Percentiles rank a stretch among this genome's conserved stretches.
phyloP scores from a whole-genome alignment of 768 basidiomycete species.

The Suillus hirtellus region DNA sequence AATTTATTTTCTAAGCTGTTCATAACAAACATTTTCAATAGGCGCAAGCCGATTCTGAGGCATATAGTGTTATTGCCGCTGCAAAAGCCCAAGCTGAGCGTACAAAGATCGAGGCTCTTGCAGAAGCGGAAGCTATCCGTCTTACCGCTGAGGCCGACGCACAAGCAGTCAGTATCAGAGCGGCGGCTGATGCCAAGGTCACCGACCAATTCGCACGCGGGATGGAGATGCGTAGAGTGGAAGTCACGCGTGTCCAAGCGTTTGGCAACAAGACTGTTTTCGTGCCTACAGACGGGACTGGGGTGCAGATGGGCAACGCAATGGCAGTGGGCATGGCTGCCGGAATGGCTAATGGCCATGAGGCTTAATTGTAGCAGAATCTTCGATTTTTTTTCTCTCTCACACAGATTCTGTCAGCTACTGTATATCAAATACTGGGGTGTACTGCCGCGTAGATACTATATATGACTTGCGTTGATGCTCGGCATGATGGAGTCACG shows the following conservation, averaged over 20 bases:
- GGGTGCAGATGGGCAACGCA: conserved; percentile 58
- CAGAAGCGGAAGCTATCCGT: conserved; percentile 76
- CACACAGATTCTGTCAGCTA: neutral
- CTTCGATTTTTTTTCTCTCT: neutral
- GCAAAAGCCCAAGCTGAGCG: conserved; percentile 73
- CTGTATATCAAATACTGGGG: neutral
- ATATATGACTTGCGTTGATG: conserved; percentile 12
- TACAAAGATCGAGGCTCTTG: conserved; percentile 69
- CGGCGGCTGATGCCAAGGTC: conserved; percentile 61
- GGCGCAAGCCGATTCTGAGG: conserved; percentile 74
- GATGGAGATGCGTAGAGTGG: conserved; percentile 70
- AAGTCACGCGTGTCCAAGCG: conserved; percentile 60
- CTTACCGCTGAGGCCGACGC: conserved; percentile 76
- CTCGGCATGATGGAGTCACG: conserved; percentile 16
- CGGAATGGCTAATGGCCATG: conserved; percentile 48
- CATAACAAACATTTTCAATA: conserved; percentile 26
- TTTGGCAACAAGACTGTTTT: conserved; percentile 72
- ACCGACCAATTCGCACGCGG: conserved; percentile 69
- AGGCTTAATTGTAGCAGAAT: conserved; percentile 10
- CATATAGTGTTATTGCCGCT: conserved; percentile 70
- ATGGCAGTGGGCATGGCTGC: conserved; percentile 75
- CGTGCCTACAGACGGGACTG: conserved; percentile 62
- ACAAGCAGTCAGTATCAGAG: conserved; percentile 62
- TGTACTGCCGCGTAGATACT: neutral
- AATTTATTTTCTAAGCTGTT: neutral